Percentiles rank a stretch among this genome's conserved stretches.
Conservation (phyloP, 106 monocot genomes). For the Gastrodia elata region DNA sequence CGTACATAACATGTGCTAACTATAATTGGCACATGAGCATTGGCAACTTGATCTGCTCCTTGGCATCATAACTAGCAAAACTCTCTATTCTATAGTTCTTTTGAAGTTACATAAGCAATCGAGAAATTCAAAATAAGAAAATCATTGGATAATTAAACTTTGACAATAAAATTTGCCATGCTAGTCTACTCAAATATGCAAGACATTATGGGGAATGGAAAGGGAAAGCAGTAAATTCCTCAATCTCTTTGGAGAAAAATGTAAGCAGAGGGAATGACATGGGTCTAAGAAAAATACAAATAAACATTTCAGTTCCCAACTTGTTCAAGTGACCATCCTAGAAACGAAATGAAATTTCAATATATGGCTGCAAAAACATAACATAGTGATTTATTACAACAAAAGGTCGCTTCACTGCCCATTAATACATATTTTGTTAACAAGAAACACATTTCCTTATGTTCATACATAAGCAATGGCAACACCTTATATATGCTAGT, state of each 20-base stretch:
- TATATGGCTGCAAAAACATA: neutral
- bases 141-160: neutral
- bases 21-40: too few species aligned
- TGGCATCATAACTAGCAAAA: neutral
- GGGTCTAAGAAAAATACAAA: neutral
- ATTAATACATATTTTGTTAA: neutral
- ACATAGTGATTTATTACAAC: neutral
- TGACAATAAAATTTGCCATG: neutral
- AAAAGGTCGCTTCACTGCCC: neutral
- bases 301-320: neutral
- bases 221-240: neutral
- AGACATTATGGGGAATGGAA: neutral
- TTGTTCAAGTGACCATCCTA: neutral
- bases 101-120: neutral
- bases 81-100: neutral
- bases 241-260: neutral
- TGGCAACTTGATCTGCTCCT: too few species aligned
- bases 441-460: too few species aligned
- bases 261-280: neutral
- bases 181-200: neutral
- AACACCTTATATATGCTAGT: too few species aligned
- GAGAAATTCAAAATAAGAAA: neutral
- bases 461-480: too few species aligned
- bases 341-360: neutral
- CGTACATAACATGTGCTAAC: neutral